Evolutionary conservation across 768 basidiomycete species (phyloP).

Genomic region (Flagelloscypha sp.): DNA sequence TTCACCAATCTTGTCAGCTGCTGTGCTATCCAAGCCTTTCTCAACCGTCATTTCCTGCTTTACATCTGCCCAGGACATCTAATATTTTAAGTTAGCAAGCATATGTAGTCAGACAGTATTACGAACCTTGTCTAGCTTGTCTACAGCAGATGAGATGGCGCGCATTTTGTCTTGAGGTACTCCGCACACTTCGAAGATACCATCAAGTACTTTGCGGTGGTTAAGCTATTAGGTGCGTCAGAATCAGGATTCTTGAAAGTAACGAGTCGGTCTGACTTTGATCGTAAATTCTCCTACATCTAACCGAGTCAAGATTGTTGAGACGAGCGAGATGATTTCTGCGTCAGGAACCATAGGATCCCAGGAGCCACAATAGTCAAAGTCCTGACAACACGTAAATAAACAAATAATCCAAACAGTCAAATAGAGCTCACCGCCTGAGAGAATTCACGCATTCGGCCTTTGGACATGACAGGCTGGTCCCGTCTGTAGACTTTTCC

Average conservation of each 20-base stretch:
- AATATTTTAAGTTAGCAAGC: slow-evolving; percentile 2
- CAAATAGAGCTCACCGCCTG: slow-evolving; percentile 63
- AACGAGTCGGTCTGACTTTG: slow-evolving; percentile 46
- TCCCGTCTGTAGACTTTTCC: slow-evolving; percentile 98
- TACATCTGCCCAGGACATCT: slow-evolving; percentile 88
- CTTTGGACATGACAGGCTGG: slow-evolving; percentile 95
- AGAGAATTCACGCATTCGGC: slow-evolving; percentile 96
- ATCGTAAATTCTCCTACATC: slow-evolving; percentile 93
- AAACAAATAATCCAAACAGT: background rate
- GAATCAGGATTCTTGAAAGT: background rate
- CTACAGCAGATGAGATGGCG: slow-evolving; percentile 90
- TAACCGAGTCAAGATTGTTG: slow-evolving; percentile 71
- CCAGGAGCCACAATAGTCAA: slow-evolving; percentile 88
- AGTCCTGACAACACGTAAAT: slow-evolving; percentile 50
- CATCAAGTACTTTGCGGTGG: slow-evolving; percentile 94
- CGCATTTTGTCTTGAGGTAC: slow-evolving; percentile 87
- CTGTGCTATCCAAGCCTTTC: slow-evolving; percentile 73
- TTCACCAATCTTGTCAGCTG: slow-evolving; percentile 92
- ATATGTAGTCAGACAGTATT: background rate
- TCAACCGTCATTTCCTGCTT: slow-evolving; percentile 95
- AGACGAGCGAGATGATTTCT: slow-evolving; percentile 76
- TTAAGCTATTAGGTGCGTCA: slow-evolving; percentile 54
- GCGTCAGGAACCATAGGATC: slow-evolving; percentile 98
- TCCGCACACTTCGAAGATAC: slow-evolving; percentile 94
- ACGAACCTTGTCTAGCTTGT: slow-evolving; percentile 92